These are phyloP conservation scores for peach (Prunus persica) DNA, from an alignment of 306 rosid species.

Conservation along the genomic window DNA sequence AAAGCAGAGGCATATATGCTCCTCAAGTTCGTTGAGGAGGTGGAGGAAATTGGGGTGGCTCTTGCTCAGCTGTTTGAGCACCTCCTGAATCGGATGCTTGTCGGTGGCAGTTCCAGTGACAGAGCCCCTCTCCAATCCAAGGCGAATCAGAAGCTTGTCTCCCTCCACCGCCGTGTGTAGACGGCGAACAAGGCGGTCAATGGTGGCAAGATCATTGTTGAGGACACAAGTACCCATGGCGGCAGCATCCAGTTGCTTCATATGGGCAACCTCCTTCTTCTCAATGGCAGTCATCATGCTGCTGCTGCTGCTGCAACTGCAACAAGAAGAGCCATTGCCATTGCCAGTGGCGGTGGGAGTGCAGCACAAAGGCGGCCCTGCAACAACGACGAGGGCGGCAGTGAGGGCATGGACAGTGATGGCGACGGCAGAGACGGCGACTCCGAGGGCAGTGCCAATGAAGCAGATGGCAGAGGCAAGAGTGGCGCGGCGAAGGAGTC, in stretches of 20 bases:
- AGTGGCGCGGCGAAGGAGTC: conserved; percentile 34
- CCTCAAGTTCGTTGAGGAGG: conserved; percentile 51
- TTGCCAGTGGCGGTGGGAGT: conserved; percentile 14
- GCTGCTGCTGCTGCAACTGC: background rate
- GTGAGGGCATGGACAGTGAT: conserved; percentile 38
- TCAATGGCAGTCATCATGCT: background rate
- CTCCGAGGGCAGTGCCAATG: conserved; percentile 24
- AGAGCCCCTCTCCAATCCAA: conserved; percentile 48
- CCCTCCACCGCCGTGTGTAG: conserved; percentile 48
- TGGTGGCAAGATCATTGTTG: conserved; percentile 44
- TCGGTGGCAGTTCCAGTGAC: conserved; percentile 12
- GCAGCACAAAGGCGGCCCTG: conserved; percentile 25
- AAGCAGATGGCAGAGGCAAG: conserved; percentile 31
- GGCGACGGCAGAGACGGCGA: background rate
- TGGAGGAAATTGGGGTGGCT: conserved; percentile 31
- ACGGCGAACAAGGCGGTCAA: conserved; percentile 51
- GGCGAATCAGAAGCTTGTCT: conserved; percentile 38
- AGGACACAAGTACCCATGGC: conserved; percentile 43
- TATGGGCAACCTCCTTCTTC: conserved; percentile 26
- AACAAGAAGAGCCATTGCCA: background rate
- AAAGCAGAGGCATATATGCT: conserved; percentile 47
- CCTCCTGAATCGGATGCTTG: conserved; percentile 54
- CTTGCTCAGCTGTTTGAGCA: conserved; percentile 52
- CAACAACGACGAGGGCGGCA: conserved; percentile 10
- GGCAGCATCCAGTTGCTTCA: conserved; percentile 64